Percentiles rank a stretch among this genome's conserved stretches.
Conservation (phyloP, 2,329 filamentous ascomycete genomes). For the Arthrobotrys megalospora region DNA sequence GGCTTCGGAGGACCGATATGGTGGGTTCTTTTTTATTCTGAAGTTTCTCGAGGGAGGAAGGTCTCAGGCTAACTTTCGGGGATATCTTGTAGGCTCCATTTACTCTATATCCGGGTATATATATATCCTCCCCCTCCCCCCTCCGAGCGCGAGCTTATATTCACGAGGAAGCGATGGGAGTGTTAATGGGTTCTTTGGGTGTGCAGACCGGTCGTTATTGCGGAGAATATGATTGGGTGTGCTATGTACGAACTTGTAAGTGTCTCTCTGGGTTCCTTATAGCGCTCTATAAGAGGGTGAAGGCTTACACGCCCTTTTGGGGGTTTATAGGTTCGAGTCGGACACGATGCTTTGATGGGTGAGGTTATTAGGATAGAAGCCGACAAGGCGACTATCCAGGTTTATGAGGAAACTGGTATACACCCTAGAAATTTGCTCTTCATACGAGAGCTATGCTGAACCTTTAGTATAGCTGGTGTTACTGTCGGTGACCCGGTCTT, state of each 20-base stretch:
- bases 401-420: constrained; percentile 98
- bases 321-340: constrained; percentile 86
- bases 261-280: constrained; percentile 51
- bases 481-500: constrained; percentile 93
- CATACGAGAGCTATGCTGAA: constrained; percentile 28
- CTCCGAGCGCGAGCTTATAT: constrained; percentile 1
- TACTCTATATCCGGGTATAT: constrained; percentile 78
- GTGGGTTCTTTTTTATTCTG: constrained; percentile 66
- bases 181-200: constrained; percentile 36
- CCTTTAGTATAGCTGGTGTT: constrained; percentile 79
- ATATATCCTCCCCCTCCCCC: constrained; percentile 63
- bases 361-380: constrained; percentile 98
- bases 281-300: background rate
- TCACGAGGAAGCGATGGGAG: constrained; percentile 19
- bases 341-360: constrained; percentile 90
- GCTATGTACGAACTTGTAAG: constrained; percentile 99
- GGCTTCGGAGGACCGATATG: constrained; percentile 73
- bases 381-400: constrained; percentile 97
- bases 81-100: constrained; percentile 71
- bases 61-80: constrained; percentile 40
- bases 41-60: background rate
- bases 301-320: constrained; percentile 7
- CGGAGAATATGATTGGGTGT: constrained; percentile 98
- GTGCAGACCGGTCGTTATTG: constrained; percentile 87
- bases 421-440: background rate